Evolutionary conservation across 768 basidiomycete species (phyloP).

Genomic region (Galerina marginata): DNA sequence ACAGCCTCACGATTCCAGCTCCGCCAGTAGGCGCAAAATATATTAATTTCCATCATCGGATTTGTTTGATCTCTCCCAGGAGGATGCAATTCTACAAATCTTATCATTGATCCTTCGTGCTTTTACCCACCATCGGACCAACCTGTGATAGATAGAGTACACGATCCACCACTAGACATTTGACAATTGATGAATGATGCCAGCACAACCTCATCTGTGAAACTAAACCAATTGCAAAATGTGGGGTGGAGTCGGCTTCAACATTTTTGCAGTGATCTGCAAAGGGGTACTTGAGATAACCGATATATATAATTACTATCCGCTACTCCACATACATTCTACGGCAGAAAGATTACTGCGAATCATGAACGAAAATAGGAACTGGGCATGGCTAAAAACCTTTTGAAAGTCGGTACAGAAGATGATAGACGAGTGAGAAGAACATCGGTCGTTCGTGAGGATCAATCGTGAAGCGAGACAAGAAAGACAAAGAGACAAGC

Average conservation of each 20-base stretch:
- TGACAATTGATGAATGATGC: slow-evolving; percentile 7
- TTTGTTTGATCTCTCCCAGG: not conserved
- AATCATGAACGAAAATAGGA: slow-evolving; percentile 28
- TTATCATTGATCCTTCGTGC: slow-evolving; percentile 7
- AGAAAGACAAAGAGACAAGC: slow-evolving; percentile 20
- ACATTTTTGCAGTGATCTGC: too few relatives aligned
- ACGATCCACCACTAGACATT: not conserved
- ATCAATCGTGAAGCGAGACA: slow-evolving; percentile 22
- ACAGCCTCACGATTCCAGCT: not conserved
- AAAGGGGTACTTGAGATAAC: slow-evolving; percentile 10
- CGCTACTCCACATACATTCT: slow-evolving; percentile 38
- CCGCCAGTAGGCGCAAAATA: not conserved
- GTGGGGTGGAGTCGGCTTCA: slow-evolving; percentile 18
- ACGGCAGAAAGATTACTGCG: slow-evolving; percentile 30
- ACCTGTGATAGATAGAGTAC: slow-evolving; percentile 6
- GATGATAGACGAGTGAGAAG: slow-evolving; percentile 21
- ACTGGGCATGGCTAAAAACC: slow-evolving; percentile 25
- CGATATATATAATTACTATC: slow-evolving; percentile 35
- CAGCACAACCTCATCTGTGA: not conserved
- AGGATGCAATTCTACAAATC: not conserved
- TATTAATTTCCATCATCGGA: not conserved
- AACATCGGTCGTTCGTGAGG: slow-evolving; percentile 29
- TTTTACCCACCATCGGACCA: not conserved
- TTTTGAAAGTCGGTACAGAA: slow-evolving; percentile 35
- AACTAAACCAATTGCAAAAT: not conserved